Base-by-base conservation (phyloP, 2,329 filamentous ascomycete genomes). In the Colletotrichum musicola region DNA sequence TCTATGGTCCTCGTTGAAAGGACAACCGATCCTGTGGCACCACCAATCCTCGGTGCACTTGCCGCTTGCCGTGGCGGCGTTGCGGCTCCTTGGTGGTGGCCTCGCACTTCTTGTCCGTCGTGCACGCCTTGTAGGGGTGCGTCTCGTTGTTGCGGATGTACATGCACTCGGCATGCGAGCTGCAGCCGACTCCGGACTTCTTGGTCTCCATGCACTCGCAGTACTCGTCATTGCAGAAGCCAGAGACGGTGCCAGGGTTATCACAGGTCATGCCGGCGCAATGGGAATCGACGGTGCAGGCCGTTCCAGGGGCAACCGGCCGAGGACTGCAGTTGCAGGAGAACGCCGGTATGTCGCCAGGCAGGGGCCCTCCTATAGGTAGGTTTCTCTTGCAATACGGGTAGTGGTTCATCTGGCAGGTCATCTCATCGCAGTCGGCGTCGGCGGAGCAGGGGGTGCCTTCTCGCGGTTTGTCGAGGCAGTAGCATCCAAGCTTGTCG, bases 71-170 rank as follows among this genome's bases (percentile, higher is more conserved):
- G 35, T n/a, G 54, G 9, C 61, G 61, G 22, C 20, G 50, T 5
- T 13, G 30, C 2, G 64, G 64, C 42, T 47, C 9, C 10, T 18
- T 18, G 4, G 18, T 30, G 20, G 58, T 22, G 14, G 50, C 47
- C 35, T 40, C 46, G 47, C 64, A 68, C n/a, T 25, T 51, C 13
- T 47, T 49, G 18, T 57, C 35, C 13, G 10, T 16, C 18, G 35
- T 46, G 50, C 62, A 69, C 7, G 55, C 20, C 22, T 66, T 69
- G 51, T 58, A 56, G 3, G 56, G 56, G 6, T 54, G n/a, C 18
- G 56, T 38, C 30, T 61, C 55, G 46, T 18, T 44, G 56, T 44
- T 56, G 30, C 62, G 46, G 7, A 62, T 55, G 50, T 42, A 6
- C 10, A 25, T 14, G 55, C 66, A 69, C 20, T 56, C 55, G 3